A percentile compares a stretch with the other conserved stretches of the same genome.
Evolutionary conservation across 352 stramenopile species (phyloP).

Genomic region (Blastocystis hominis): DNA sequence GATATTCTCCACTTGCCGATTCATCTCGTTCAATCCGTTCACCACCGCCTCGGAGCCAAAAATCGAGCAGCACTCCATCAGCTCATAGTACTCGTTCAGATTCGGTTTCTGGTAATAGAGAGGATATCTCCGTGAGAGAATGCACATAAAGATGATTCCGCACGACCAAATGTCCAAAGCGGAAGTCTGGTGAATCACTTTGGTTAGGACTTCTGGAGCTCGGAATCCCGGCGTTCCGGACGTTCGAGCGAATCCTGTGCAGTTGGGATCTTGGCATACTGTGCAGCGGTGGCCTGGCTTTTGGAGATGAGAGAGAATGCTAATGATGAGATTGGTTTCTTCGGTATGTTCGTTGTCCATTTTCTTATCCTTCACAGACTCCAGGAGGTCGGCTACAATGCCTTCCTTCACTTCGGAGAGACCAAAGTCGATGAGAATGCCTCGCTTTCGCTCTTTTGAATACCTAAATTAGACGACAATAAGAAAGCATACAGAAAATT

Average conservation of each 20-base stretch:
- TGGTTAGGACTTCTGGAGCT: slow-evolving; percentile 39
- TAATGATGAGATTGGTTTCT: slow-evolving; percentile 13
- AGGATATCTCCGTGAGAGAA: slow-evolving; percentile 43
- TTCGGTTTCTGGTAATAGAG: slow-evolving; percentile 49
- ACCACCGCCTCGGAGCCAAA: slow-evolving; percentile 20
- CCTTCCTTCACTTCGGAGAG: slow-evolving; percentile 36
- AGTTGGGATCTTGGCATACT: slow-evolving; percentile 30
- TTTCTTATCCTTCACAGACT: neutral
- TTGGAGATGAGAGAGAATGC: slow-evolving; percentile 34
- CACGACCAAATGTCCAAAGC: slow-evolving; percentile 55
- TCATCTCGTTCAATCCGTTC: slow-evolving; percentile 43
- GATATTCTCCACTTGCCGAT: slow-evolving; percentile 28
- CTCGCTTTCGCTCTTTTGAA: neutral
- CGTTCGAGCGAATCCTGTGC: slow-evolving; percentile 37
- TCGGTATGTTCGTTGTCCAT: neutral
- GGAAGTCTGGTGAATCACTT: slow-evolving; percentile 53
- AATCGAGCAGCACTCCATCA: slow-evolving; percentile 48
- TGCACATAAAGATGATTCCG: slow-evolving; percentile 55
- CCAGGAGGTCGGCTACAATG: neutral
- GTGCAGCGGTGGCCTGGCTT: neutral
- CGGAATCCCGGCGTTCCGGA: slow-evolving; percentile 50
- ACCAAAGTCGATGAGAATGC: slow-evolving; percentile 46
- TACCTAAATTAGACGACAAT: neutral
- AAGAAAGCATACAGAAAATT: slow-evolving; percentile 40
- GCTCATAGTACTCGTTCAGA: slow-evolving; percentile 54